phyloP scores from a whole-genome alignment of 495 filamentous ascomycete species.

The Glarea lozoyensis region DNA sequence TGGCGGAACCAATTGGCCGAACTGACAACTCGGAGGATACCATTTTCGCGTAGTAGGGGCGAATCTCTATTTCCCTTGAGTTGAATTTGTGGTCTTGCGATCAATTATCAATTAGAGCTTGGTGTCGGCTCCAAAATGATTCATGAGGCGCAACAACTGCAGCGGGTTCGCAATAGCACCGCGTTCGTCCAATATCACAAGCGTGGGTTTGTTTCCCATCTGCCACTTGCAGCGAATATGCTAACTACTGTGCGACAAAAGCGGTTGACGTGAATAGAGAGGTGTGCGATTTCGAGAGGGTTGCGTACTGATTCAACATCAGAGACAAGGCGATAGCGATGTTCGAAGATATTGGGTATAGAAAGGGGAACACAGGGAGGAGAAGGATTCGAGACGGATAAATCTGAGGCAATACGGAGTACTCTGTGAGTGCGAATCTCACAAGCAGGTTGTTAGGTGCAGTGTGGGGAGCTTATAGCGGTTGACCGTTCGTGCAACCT shows the following conservation, averaged over 20 bases:
- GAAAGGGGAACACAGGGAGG: slow-evolving; percentile 4
- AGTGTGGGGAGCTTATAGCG: slow-evolving; percentile 1
- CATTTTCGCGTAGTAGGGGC: slow-evolving; percentile 7
- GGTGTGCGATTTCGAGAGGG: too few species aligned
- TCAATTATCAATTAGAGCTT: slow-evolving; percentile 1
- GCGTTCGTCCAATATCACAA: too few species aligned
- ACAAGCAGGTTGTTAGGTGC: background rate
- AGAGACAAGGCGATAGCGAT: slow-evolving; percentile 14
- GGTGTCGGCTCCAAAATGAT: too few species aligned
- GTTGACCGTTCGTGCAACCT: slow-evolving; percentile 8
- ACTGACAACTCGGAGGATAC: slow-evolving; percentile 7
- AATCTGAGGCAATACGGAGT: slow-evolving; percentile 9
- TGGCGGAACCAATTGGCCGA: slow-evolving; percentile 12
- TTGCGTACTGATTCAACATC: too few species aligned
- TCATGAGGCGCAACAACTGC: too few species aligned
- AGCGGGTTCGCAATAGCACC: too few species aligned
- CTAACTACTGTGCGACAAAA: too few species aligned
- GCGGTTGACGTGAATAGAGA: too few species aligned
- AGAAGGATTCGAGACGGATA: slow-evolving; percentile 13
- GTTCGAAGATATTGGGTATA: slow-evolving; percentile 8
- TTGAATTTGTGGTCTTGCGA: too few species aligned
- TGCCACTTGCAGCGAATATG: too few species aligned
- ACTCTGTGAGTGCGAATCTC: slow-evolving; percentile 11
- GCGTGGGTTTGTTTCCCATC: too few species aligned
- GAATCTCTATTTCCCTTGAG: too few species aligned